Percentiles rank a stretch among this genome's conserved stretches.
phyloP scores from a whole-genome alignment of 148 eudicot genomes.

The Polygonum maritimum region DNA sequence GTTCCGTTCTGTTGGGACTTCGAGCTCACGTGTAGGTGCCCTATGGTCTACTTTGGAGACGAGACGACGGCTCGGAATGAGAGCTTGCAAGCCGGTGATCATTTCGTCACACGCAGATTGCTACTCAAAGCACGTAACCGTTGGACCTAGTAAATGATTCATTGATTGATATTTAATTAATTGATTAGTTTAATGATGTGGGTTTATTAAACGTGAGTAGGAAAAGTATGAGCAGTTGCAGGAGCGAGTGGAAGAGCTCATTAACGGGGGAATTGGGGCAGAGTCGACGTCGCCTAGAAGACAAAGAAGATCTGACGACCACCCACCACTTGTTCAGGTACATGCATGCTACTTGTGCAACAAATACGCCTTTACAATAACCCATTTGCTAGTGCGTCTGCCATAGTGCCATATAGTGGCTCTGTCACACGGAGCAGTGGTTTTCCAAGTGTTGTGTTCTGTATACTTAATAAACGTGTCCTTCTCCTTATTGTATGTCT shows the following conservation, averaged over 20 bases:
- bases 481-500: too few species aligned
- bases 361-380: too few species aligned
- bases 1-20: conserved; percentile 22
- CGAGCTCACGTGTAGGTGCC: conserved; percentile 15
- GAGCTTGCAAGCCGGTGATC: neutral
- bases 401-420: too few species aligned
- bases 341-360: too few species aligned
- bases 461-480: too few species aligned
- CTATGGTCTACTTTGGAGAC: conserved; percentile 17
- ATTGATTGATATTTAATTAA: neutral
- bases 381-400: too few species aligned
- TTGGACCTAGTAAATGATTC: neutral
- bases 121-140: neutral
- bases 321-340: conserved; percentile 14
- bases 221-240: conserved; percentile 15
- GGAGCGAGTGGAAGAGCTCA: neutral
- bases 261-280: neutral
- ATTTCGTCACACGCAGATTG: neutral
- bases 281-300: neutral
- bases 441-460: too few species aligned
- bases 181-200: too few species aligned
- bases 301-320: neutral
- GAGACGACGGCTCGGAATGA: neutral
- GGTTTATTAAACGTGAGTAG: neutral
- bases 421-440: too few species aligned